phyloP scores from a whole-genome alignment of 805 yeast genomes.

The Cyberlindnera maritima region DNA sequence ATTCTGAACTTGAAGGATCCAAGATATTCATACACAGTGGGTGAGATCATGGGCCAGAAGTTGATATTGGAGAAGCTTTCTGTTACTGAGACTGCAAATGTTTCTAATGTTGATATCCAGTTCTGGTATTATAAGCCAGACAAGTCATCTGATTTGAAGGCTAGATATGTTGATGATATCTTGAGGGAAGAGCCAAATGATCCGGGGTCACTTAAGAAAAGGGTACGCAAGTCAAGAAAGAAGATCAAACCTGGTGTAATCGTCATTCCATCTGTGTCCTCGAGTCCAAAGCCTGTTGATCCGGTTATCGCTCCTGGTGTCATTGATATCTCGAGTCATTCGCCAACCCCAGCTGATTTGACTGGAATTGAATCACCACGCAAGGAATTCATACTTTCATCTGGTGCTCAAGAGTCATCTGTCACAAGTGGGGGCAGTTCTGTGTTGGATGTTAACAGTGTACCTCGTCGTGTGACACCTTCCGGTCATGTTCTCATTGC shows the following conservation, averaged over 20 bases:
- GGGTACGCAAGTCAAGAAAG: neutral
- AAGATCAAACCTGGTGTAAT: neutral
- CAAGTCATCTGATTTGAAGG: conserved; percentile 24
- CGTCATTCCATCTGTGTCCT: neutral
- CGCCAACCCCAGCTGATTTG: neutral
- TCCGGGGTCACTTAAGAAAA: conserved; percentile 4
- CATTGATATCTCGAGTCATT: no score
- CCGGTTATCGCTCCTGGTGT: no score
- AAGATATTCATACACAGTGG: neutral
- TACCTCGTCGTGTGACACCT: neutral
- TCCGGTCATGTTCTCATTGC: neutral
- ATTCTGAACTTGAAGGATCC: conserved; percentile 3
- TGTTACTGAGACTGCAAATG: neutral
- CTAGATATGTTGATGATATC: conserved; percentile 24
- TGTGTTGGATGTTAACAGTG: neutral
- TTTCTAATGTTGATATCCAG: neutral
- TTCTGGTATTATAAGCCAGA: conserved; percentile 27
- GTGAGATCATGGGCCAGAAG: neutral
- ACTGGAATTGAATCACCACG: no score
- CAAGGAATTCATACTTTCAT: neutral
- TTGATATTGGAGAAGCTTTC: conserved; percentile 6
- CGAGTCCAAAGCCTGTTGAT: neutral
- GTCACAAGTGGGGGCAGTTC: neutral
- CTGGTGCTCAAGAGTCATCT: neutral
- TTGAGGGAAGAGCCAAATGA: conserved; percentile 23